A percentile compares a stretch with the other conserved stretches of the same genome.
These are phyloP conservation scores for Malus orientalis DNA, from an alignment of 306 rosid species.

Conservation along the genomic window DNA sequence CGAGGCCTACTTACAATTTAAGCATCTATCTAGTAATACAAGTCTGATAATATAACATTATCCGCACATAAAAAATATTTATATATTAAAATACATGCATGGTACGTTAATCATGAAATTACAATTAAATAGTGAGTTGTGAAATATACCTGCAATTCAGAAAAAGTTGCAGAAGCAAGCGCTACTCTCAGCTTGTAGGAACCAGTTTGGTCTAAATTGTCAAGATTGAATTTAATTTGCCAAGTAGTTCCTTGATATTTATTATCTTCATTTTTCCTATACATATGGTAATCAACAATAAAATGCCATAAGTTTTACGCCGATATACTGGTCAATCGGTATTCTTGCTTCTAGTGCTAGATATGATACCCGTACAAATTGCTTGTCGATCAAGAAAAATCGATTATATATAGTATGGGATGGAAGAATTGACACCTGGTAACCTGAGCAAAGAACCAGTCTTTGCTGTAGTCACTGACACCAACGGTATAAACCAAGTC, in stretches of 20 bases:
- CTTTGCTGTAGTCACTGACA: conserved; percentile 34
- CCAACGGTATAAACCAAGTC: conserved; percentile 42
- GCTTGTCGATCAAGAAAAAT: not conserved
- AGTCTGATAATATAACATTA: no score
- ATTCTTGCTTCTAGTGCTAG: not conserved
- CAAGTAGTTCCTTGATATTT: conserved; percentile 91
- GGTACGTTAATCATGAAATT: not conserved
- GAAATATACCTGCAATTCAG: conserved; percentile 69
- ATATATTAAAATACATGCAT: not conserved
- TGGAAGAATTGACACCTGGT: conserved; percentile 25
- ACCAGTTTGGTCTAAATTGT: conserved; percentile 29
- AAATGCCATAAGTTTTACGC: not conserved
- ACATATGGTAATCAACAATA: not conserved
- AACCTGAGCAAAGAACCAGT: conserved; percentile 53
- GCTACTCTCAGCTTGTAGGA: conserved; percentile 67
- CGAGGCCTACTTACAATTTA: not conserved
- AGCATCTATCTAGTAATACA: not conserved
- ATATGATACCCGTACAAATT: not conserved
- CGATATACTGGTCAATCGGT: not conserved
- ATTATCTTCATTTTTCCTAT: conserved; percentile 57
- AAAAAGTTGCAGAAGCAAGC: conserved; percentile 65
- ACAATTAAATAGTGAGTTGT: not conserved
- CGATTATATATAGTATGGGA: not conserved
- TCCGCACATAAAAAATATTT: not conserved
- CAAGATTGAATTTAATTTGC: conserved; percentile 72